Evolutionary conservation across 2,329 filamentous ascomycete genomes (phyloP), one percentile per base, ranked within the genome.

Genomic region (Monilinia polystroma): DNA sequence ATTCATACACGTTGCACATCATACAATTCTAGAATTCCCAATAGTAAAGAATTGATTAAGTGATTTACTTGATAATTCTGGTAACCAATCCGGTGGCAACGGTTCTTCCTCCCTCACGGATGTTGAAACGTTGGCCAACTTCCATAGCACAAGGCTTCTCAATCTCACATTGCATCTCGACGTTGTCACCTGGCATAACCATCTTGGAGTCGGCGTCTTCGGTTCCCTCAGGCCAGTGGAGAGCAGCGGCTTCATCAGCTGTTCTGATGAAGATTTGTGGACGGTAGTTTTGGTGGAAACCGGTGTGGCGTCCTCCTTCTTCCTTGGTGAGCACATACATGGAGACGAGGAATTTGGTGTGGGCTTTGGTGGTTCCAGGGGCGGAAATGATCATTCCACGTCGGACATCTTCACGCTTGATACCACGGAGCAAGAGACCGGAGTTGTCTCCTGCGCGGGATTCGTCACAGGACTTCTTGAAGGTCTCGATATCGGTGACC

Each of bases 401-500:
- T 76, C 83, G 85, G 76, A 99, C 86, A 76, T 99, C 96, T 83
- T 99, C 95, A 77, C 95, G 93, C 82, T 93, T 93, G 77, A 99
- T 82, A 85, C 95, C 94, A 82, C 95, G 92, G 80, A 99, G 90
- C 65, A 99, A 87, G 49, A 99, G 90, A 77, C 95, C 95, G 35
- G 95, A 97, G 88, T 98, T 99, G 82, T 99, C 95, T 80, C 95
- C 95, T 70, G 95, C 95, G 75, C 91, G 88, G 68, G 94, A 96
- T 82, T 97, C 92, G 68, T 97, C 93, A 81, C 95, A 98, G 60
- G 93, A 96, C 87, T 99, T 99, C 87, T 98, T 97, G 87, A 99
- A 99, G 72, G 94, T 99, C 85, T 99, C 95, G 74, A 99, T 98
- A 78, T 99, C 96, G 77, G 95, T 99, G 72, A 99, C 94, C 86